Evolutionary conservation across 257 asterid genomes (phyloP).

Genomic region (Galeopsis tetrahit): DNA sequence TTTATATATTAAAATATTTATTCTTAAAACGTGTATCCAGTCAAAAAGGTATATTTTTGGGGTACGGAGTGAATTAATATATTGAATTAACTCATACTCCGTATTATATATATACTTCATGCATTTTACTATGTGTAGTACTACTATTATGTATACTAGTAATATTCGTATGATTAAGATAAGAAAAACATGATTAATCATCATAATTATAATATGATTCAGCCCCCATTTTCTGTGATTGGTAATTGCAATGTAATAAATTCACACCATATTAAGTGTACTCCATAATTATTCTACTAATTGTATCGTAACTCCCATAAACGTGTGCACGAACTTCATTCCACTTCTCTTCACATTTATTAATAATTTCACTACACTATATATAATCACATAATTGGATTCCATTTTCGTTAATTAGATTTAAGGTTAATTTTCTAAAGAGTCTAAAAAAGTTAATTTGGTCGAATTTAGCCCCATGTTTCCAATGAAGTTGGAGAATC

Average conservation of each 20-base stretch:
- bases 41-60: no score
- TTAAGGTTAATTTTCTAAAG: neutral
- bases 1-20: no score
- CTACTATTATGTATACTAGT: neutral
- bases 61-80: no score
- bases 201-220: conserved; percentile 44
- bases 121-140: neutral
- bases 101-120: neutral
- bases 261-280: conserved; percentile 48
- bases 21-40: no score
- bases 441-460: neutral
- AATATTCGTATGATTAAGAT: conserved; percentile 33
- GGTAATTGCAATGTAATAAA: conserved; percentile 57
- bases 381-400: conserved; percentile 30
- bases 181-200: conserved; percentile 24
- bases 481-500: conserved; percentile 36
- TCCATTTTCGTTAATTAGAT: neutral
- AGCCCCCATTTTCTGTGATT: conserved; percentile 53
- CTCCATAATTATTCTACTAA: conserved; percentile 47
- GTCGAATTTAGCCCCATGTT: neutral
- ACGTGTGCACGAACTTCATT: conserved; percentile 65
- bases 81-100: no score
- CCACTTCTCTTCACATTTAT: conserved; percentile 39
- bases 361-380: conserved; percentile 27
- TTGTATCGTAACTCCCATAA: conserved; percentile 70